Evolutionary conservation across 2,329 filamentous ascomycete genomes (phyloP), one percentile per base, ranked within the genome.

Genomic region (Phoma sp.): DNA sequence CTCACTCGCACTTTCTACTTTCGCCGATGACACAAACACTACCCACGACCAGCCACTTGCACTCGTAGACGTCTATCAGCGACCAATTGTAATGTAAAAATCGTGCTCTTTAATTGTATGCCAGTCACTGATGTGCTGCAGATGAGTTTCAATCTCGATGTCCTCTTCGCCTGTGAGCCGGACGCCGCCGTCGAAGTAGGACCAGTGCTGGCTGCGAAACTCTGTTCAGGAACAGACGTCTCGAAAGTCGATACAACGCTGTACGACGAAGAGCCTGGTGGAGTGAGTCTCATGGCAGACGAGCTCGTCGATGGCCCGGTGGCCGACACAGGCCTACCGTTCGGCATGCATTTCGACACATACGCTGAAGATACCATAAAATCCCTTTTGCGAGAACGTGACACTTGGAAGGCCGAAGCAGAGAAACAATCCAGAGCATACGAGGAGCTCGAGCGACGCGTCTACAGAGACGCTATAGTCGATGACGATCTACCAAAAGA

Each of bases 111-210:
- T 8, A 19, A n/a, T 4, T 7, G 6, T 17, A 17, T 17, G 17
- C 9, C 15, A 17, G 9, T 17, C 32, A 35, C n/a, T 35, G 32
- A 35, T 17, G 6, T 22, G 15, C 5, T 24, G 40, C 17, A 60
- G 51, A 58, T 55, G 57, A 58, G 43, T 47, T 35, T 55, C 17
- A 31, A 45, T 44, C 27, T 62, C 7, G 45, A 60, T 19, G 24
- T 46, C 13, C 48, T 58, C 24, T 60, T 54, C 24, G 19, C 10
- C 5, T 38, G 36, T 19, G 36, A 38, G 19, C 36, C 19, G 3
- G 19, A 21, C 19, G 19, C 46, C 33, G 31, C 51, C 49, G 25
- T n/a, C 36, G 13, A 31, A 31, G 2, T 15, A 31, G 29, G 6
- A 4, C 13, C 29, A 13, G 10, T 6, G 3, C 10, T 24, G 27